These are phyloP conservation scores for Penicillium olsonii DNA, from an alignment of 2,329 filamentous ascomycete genomes.

Conservation along the genomic window DNA sequence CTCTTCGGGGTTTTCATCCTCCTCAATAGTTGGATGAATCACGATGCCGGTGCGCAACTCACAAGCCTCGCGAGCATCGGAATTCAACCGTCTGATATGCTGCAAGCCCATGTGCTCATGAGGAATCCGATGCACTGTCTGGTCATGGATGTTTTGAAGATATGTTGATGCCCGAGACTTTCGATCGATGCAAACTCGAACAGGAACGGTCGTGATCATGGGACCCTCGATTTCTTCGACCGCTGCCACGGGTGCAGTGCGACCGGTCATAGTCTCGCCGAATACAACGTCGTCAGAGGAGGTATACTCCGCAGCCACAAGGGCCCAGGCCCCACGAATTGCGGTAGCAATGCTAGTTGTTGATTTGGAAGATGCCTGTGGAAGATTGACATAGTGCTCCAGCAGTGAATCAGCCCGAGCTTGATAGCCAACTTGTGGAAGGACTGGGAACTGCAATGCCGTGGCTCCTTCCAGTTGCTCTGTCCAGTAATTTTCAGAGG, in stretches of 20 bases:
- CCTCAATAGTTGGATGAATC: constrained; percentile 18
- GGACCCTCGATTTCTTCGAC: constrained; percentile 47
- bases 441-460: constrained; percentile 49
- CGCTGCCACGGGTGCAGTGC: constrained; percentile 39
- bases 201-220: constrained; percentile 47
- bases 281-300: constrained; percentile 43
- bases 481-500: constrained; percentile 52
- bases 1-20: constrained; percentile 2
- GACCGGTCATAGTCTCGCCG: constrained; percentile 46
- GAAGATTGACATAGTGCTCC: constrained; percentile 28
- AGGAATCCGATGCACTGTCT: constrained; percentile 56
- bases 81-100: constrained; percentile 53
- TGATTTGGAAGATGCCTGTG: constrained; percentile 29
- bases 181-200: constrained; percentile 38
- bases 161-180: constrained; percentile 46
- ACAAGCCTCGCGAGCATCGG: constrained; percentile 44
- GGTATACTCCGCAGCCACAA: constrained; percentile 39
- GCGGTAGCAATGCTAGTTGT: constrained; percentile 39
- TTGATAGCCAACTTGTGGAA: constrained; percentile 53
- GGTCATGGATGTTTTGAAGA: constrained; percentile 56
- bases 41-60: constrained; percentile 33
- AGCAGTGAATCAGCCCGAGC: constrained; percentile 37
- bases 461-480: constrained; percentile 48
- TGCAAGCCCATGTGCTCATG: constrained; percentile 60
- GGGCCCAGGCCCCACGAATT: constrained; percentile 43